These are phyloP conservation scores for Rhynchospora pubera DNA, from an alignment of 176 grass and related monocot genomes.

Conservation along the genomic window DNA sequence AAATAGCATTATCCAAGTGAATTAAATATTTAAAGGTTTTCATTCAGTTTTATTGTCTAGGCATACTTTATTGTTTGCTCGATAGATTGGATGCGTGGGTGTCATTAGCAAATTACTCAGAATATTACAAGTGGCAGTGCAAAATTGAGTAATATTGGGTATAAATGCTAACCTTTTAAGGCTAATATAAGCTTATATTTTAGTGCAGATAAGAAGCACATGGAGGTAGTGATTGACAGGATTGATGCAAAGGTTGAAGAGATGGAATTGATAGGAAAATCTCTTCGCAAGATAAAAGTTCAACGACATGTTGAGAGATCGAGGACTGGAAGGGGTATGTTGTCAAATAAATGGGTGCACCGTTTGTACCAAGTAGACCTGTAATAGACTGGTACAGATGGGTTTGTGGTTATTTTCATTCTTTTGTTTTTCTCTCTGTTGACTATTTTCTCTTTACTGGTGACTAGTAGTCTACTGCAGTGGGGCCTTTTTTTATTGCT, in stretches of 20 bases:
- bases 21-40: background rate
- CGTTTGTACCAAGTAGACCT: background rate
- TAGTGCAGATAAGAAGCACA: slow-evolving; percentile 20
- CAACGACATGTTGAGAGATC: slow-evolving; percentile 2
- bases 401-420: background rate
- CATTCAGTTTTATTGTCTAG: background rate
- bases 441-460: background rate
- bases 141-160: background rate
- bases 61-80: background rate
- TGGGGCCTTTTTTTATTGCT: background rate
- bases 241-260: slow-evolving; percentile 19
- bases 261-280: slow-evolving; percentile 25
- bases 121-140: background rate
- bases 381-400: slow-evolving; percentile 7
- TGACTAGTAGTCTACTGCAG: background rate
- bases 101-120: background rate
- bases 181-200: background rate
- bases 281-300: slow-evolving; percentile 7
- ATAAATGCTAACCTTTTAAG: background rate
- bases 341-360: background rate
- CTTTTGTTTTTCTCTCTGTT: background rate
- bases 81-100: background rate
- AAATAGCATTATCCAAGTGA: background rate
- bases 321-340: slow-evolving; percentile 4
- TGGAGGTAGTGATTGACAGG: slow-evolving; percentile 24